These are phyloP conservation scores for Penicillium daleae DNA, from an alignment of 495 filamentous ascomycete genomes.

Conservation along the genomic window DNA sequence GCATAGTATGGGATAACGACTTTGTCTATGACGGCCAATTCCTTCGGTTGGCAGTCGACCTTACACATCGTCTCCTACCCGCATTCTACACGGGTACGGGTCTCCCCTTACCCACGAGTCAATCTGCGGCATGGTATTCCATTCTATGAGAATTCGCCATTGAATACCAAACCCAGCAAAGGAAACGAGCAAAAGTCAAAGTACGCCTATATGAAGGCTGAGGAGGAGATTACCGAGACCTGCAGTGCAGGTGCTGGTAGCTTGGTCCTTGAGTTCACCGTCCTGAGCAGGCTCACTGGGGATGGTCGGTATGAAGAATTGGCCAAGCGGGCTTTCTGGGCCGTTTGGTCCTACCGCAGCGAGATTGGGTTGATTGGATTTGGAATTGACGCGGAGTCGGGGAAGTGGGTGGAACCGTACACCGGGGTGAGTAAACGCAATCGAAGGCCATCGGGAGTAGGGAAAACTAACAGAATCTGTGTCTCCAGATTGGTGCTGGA, in stretches of 20 bases:
- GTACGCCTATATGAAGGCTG: constrained; percentile 18
- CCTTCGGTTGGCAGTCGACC: constrained; percentile 79
- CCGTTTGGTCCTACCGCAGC: constrained; percentile 87
- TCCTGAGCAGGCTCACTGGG: constrained; percentile 84
- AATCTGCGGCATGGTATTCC: constrained; percentile 91
- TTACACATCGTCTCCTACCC: constrained; percentile 81
- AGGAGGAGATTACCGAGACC: constrained; percentile 85
- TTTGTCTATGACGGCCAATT: constrained; percentile 92
- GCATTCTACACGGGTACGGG: constrained; percentile 90
- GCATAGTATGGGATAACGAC: constrained; percentile 72
- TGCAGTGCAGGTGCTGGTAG: constrained; percentile 96
- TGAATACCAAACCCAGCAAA: constrained; percentile 46
- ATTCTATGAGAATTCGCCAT: constrained; percentile 81
- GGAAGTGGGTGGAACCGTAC: constrained; percentile 84
- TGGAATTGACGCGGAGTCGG: constrained; percentile 89
- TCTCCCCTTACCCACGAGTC: constrained; percentile 90
- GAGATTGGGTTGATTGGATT: constrained; percentile 86
- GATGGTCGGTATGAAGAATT: constrained; percentile 84
- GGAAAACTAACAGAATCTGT: constrained; percentile 12
- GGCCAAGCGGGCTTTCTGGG: constrained; percentile 92
- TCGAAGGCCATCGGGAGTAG: background rate
- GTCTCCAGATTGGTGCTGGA: constrained; percentile 76
- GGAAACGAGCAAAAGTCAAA: constrained; percentile 18
- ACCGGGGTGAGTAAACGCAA: constrained; percentile 59
- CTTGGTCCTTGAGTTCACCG: constrained; percentile 89